These are phyloP conservation scores for Avena insularis DNA, from an alignment of 176 grass and related monocot genomes.

Conservation along the genomic window DNA sequence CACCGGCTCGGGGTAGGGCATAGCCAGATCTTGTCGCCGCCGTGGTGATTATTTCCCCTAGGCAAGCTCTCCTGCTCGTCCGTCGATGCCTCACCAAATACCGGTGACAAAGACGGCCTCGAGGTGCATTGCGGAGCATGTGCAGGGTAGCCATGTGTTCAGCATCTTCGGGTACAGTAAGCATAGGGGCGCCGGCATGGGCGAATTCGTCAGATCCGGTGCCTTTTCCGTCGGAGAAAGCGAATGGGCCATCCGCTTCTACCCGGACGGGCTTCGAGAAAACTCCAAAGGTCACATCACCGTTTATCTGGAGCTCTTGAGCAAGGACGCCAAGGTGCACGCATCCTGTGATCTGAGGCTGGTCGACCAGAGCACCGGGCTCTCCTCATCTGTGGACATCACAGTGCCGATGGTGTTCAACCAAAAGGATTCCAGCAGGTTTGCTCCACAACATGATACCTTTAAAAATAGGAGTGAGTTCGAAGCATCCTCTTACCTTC, in stretches of 20 bases:
- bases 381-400: background rate
- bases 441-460: background rate
- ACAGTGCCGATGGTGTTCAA: background rate
- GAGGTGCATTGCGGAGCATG: background rate
- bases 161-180: constrained; percentile 6
- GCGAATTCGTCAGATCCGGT: background rate
- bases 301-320: background rate
- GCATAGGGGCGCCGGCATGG: background rate
- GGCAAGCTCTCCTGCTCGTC: background rate
- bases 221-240: background rate
- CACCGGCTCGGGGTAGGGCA: too few relatives aligned
- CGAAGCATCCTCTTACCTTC: background rate
- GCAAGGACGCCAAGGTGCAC: background rate
- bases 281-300: background rate
- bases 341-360: background rate
- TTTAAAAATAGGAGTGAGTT: background rate
- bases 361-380: background rate
- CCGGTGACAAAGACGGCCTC: background rate
- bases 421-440: background rate
- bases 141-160: background rate
- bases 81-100: background rate
- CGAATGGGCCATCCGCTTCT: background rate
- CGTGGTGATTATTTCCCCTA: background rate
- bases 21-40: background rate
- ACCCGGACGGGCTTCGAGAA: background rate